Evolutionary conservation across 768 basidiomycete genomes (phyloP).

Genomic region (Russula earlei): DNA sequence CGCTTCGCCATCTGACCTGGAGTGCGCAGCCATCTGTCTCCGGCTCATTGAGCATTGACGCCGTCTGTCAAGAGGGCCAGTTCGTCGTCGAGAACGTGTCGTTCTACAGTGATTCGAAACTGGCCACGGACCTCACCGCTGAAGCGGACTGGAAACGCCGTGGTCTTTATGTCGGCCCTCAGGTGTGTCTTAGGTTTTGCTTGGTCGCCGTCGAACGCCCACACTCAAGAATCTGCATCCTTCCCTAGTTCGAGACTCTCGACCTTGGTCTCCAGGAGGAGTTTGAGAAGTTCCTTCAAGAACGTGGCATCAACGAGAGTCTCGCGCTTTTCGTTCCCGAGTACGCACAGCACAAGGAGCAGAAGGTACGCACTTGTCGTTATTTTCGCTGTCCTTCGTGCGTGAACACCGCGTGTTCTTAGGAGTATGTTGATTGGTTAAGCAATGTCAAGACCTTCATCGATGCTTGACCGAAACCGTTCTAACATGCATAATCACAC

Average conservation of each 20-base stretch:
- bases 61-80: constrained; percentile 65
- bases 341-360: constrained; percentile 85
- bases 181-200: constrained; percentile 37
- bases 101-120: constrained; percentile 62
- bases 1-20: not conserved
- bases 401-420: constrained; percentile 5
- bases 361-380: constrained; percentile 52
- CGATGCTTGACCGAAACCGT: constrained; percentile 37
- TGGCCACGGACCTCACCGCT: constrained; percentile 69
- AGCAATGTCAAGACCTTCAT: constrained; percentile 74
- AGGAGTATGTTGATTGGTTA: constrained; percentile 94
- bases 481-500: not conserved
- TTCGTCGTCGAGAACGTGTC: constrained; percentile 88
- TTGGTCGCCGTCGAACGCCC: not conserved
- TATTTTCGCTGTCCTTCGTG: not conserved
- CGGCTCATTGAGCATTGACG: constrained; percentile 72
- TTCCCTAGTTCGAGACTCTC: constrained; percentile 72
- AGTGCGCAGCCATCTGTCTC: constrained; percentile 35
- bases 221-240: not conserved
- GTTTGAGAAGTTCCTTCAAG: constrained; percentile 82
- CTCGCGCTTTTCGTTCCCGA: constrained; percentile 84
- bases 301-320: constrained; percentile 78
- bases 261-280: constrained; percentile 83
- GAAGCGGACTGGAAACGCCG: constrained; percentile 93
- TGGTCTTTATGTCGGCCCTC: constrained; percentile 86